Evolutionary conservation across 331 rosid species (phyloP), one percentile per base, ranked within the genome.

Genomic region (Quercus phellos): DNA sequence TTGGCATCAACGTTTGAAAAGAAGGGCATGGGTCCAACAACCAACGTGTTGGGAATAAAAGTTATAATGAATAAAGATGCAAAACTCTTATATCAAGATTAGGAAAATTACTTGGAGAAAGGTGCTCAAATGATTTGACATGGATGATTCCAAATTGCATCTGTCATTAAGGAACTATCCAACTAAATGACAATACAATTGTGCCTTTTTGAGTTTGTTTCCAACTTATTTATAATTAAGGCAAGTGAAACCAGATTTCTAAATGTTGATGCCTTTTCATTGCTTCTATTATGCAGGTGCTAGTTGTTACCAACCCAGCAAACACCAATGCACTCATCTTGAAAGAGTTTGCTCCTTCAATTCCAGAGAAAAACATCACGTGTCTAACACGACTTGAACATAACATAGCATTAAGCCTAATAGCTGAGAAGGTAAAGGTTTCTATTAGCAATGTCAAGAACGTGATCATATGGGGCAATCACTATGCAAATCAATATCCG

Each of bases 231-330:
- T 76, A 24, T 17, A 27, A 22, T 51, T 24, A 24, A 24, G 1
- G 24, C 30, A 38, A 38, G 38, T 38, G 63, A 43, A n/a, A 59
- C 24, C 14, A 9, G 54, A 59, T 72, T 18, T 16, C 7, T 76
- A 54, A 67, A 7, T 38, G 64, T 63, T 76, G 17, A 69, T 59
- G 55, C 64, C 60, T 46, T 55, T 67, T 55, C 21, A 77, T 66
- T 55, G 72, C 60, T 72, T 70, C 66, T 4, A 53, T 35, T 18
- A 19, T 79, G 42, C 76, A 94, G 97, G 98, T 95, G 68, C 68
- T 95, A 78, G 99, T 95, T 78, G 92, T 95, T 66, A 98, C 99
- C 12, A 90, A 95, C 88, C 99, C 98, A 12, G 98, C 98, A 69
- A 93, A 95, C 88, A 95, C 98, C 32, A 95, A 92, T 77, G 96